Conservation (phyloP, 495 filamentous ascomycete species). For the Tuber indicum region DNA sequence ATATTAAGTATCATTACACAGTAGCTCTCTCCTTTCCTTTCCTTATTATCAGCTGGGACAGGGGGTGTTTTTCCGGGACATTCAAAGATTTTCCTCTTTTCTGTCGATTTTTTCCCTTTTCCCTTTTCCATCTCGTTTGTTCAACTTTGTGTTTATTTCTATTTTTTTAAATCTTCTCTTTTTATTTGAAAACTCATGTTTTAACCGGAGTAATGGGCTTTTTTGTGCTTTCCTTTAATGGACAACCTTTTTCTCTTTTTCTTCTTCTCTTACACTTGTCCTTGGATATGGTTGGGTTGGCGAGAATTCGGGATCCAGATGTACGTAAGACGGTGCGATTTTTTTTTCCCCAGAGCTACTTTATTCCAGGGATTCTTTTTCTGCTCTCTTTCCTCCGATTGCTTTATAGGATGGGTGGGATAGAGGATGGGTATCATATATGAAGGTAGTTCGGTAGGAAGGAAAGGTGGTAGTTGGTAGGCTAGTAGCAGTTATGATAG, state of each 20-base stretch:
- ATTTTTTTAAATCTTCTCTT: background rate
- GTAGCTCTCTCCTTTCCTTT: background rate
- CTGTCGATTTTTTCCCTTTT: background rate
- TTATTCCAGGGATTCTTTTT: background rate
- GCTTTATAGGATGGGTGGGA: background rate
- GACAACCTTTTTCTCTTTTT: background rate
- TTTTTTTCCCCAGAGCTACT: background rate
- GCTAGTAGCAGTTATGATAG: background rate
- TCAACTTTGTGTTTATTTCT: background rate
- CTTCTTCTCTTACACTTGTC: background rate
- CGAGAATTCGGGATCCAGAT: background rate
- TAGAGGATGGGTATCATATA: background rate
- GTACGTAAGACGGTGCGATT: background rate
- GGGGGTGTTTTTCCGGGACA: background rate
- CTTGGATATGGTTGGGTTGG: background rate
- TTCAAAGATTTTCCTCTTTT: background rate
- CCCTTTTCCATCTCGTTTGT: background rate
- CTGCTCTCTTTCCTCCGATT: conserved; percentile 4
- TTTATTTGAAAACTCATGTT: background rate
- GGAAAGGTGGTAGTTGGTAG: background rate
- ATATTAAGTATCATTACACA: background rate
- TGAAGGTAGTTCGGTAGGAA: background rate
- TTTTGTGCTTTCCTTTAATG: background rate
- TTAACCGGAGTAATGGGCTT: background rate
- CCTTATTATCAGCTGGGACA: background rate